These are phyloP conservation scores for Chaetomium sp. DNA, from an alignment of 2,329 filamentous ascomycete species.

Conservation along the genomic window DNA sequence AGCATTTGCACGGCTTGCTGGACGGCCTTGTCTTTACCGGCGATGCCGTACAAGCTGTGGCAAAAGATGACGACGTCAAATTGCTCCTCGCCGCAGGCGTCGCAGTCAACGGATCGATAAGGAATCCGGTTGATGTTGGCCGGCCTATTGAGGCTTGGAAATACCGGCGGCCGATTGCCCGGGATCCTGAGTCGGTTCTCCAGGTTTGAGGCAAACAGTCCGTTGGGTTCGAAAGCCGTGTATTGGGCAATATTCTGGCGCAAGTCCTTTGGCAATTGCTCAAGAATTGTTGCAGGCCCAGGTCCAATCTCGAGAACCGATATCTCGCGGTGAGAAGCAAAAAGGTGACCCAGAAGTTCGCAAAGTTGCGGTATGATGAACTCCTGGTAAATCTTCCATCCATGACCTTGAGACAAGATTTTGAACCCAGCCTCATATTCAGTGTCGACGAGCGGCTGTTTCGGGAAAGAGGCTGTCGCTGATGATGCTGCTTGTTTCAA, in stretches of 20 bases:
- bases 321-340: conserved; percentile 35
- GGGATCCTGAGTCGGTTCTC: conserved; percentile 35
- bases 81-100: conserved; percentile 27
- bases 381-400: conserved; percentile 37
- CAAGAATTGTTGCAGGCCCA: conserved; percentile 49
- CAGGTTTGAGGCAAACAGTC: conserved; percentile 38
- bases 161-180: conserved; percentile 24
- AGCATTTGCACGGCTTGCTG: conserved; percentile 44
- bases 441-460: conserved; percentile 36
- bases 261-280: conserved; percentile 36
- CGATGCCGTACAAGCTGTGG: conserved; percentile 59
- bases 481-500: no score
- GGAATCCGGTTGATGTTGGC: conserved; percentile 34
- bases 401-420: conserved; percentile 32
- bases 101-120: conserved; percentile 29
- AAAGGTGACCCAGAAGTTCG: conserved; percentile 34
- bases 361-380: conserved; percentile 48
- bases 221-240: conserved; percentile 48
- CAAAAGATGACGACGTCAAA: conserved; percentile 56
- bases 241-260: conserved; percentile 44
- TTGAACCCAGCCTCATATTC: conserved; percentile 46
- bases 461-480: conserved; percentile 6
- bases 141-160: conserved; percentile 34
- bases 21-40: conserved; percentile 40
- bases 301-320: conserved; percentile 56